Percentiles rank a stretch among this genome's conserved stretches.
Evolutionary conservation across 2,329 filamentous ascomycete species (phyloP).

Genomic region (Fusarium denticulatum): DNA sequence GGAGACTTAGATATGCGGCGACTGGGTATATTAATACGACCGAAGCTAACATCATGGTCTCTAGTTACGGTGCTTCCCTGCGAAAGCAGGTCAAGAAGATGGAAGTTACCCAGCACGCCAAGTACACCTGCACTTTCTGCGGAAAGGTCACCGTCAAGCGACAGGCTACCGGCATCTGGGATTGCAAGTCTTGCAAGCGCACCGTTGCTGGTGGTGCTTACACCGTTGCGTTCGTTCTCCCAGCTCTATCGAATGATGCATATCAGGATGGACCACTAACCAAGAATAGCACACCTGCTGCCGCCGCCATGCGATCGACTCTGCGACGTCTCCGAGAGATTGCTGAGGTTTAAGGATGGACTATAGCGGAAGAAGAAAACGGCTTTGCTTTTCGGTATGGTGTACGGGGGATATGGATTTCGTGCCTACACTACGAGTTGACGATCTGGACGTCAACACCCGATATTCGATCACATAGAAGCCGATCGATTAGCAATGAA

Average conservation of each 20-base stretch:
- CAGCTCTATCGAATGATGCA: background rate
- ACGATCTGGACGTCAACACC: conserved; percentile 54
- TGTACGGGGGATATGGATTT: conserved; percentile 57
- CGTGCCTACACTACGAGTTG: conserved; percentile 56
- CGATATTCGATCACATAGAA: conserved; percentile 53
- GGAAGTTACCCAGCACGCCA: conserved; percentile 98
- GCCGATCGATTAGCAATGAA: conserved; percentile 57
- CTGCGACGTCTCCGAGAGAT: conserved; percentile 98
- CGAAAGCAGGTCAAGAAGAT: conserved; percentile 98
- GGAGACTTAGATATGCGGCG: background rate
- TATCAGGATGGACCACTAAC: conserved; percentile 42
- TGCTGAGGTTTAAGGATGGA: conserved; percentile 80
- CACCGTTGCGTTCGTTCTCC: conserved; percentile 88
- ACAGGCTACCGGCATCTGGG: conserved; percentile 93
- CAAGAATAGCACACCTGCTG: conserved; percentile 81
- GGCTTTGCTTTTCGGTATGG: conserved; percentile 59
- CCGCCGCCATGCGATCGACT: conserved; percentile 93
- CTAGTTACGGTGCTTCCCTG: conserved; percentile 97
- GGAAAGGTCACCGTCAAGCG: conserved; percentile 95
- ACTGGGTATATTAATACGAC: background rate
- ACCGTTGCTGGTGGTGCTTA: conserved; percentile 80
- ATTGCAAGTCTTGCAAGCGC: conserved; percentile 96
- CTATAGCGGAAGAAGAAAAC: conserved; percentile 48
- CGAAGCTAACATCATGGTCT: conserved; percentile 42
- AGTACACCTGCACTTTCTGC: conserved; percentile 98